phyloP scores from a whole-genome alignment of 768 basidiomycete species.

The Mycena rosella region DNA sequence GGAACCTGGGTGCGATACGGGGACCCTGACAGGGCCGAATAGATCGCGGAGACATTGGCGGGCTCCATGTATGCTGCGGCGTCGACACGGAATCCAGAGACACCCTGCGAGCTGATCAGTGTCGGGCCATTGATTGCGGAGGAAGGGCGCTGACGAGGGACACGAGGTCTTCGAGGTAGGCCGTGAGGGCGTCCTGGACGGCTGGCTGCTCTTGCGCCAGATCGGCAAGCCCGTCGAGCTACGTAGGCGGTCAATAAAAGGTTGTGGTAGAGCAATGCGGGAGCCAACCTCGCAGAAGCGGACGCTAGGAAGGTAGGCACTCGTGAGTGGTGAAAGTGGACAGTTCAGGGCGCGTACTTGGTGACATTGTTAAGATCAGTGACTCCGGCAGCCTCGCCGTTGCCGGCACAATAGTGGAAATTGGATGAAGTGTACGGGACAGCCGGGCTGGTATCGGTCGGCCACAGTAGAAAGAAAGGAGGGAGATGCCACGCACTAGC shows the following conservation, averaged over 20 bases:
- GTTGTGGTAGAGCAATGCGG: constrained; percentile 1
- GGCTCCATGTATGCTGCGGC: constrained; percentile 19
- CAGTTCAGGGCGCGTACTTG: constrained; percentile 12
- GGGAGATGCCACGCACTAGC: constrained; percentile 19
- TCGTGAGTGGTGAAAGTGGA: constrained; percentile 10
- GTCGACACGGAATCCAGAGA: constrained; percentile 28
- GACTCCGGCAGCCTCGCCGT: constrained; percentile 20
- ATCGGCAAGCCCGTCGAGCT: constrained; percentile 28
- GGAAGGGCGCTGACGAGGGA: constrained; percentile 26
- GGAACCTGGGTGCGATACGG: constrained; percentile 28
- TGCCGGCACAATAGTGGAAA: constrained; percentile 29
- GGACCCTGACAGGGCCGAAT: constrained; percentile 28
- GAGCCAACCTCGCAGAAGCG: constrained; percentile 21
- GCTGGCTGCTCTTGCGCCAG: constrained; percentile 25
- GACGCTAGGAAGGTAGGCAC: constrained; percentile 18
- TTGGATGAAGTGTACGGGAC: constrained; percentile 26
- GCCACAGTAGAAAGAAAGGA: constrained; percentile 12
- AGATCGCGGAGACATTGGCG: constrained; percentile 24
- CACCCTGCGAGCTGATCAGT: constrained; percentile 15
- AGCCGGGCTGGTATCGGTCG: constrained; percentile 18
- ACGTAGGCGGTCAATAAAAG: constrained; percentile 11
- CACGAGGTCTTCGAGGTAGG: constrained; percentile 26
- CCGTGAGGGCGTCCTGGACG: constrained; percentile 15
- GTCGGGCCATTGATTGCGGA: constrained; percentile 12
- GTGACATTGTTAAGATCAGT: constrained; percentile 23